Evolutionary conservation across 306 rosid genomes (phyloP), one percentile per base, ranked within the genome.

Genomic region (Boehmeria nivea): DNA sequence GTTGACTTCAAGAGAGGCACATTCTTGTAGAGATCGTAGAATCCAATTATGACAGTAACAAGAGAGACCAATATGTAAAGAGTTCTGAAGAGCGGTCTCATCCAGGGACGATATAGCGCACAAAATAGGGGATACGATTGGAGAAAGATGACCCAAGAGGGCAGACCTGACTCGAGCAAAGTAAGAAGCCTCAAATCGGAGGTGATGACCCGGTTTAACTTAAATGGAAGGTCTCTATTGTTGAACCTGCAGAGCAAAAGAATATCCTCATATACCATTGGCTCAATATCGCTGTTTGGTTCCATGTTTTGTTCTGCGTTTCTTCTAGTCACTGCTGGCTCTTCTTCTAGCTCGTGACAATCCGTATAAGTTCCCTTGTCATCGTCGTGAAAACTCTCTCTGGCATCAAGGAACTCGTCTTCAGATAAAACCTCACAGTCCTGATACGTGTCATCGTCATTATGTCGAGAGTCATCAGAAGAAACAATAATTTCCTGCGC

Each of bases 11-110:
- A 33, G 14, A 60, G 55, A 12, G 55, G 65, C 2, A 60, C 54
- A 20, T 60, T 60, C 65, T 60, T 60, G 37, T 31, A 46, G 31
- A 60, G 65, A 45, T 60, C 65, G 21, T 60, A 60, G 23, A 60
- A 60, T 12, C 65, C 55, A 6, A 60, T 60, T 15, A 60, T 14
- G n/a, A 60, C 55, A 1, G 65, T 60, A 14, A 60, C 45, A 7
- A 45, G 54, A 14, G 65, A 60, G 43, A 33, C 25, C 14, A 45
- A 8, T 28, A 60, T 22, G 17, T 46, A 60, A 3, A 60, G 26
- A 44, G 55, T 47, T 21, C 54, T 20, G 33, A 45, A 45, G 13
- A 60, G 25, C 14, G 28, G 54, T 47, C 55, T 48, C 55, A 60
- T 60, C 65, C 65, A 60, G 13, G 55, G 65, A 28, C 55, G 52